Evolutionary conservation across 2,329 filamentous ascomycete species (phyloP), one percentile per base, ranked within the genome.

Genomic region (Penicillium sp.): DNA sequence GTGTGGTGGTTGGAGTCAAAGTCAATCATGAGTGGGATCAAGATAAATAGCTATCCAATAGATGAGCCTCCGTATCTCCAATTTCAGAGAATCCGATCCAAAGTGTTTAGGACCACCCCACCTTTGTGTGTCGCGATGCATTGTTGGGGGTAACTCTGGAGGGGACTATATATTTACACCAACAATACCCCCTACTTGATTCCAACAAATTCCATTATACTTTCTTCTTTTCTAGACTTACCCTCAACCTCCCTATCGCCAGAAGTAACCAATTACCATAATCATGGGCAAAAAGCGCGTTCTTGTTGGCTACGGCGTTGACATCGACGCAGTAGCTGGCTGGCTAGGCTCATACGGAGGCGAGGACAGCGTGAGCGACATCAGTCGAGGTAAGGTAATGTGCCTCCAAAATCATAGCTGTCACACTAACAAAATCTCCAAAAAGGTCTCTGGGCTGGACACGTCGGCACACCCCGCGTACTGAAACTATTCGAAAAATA

Each of bases 401-500:
- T n/a, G 1, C 7, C 15, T 11, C 13, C 5, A 8, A 52, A 4
- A 29, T 29, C 27, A 36, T 27, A 3, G 1, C 25, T 4, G 1
- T 45, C 43, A 38, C n/a, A 39, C 54, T 23, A 19, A 15, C 4
- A 40, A 21, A 36, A 6, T 11, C 2, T 0, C 0, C 10, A 7
- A n/a, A 13, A 27, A 44, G 81, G 82, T 53, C 71, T 88, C 27
- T 92, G 85, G 66, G 89, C 88, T 1, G 88, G 88, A 25, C 88
- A 86, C 0, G 76, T 87, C 36, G 87, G 87, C 27, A 84, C 83
- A 0, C 79, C 81, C 13, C 83, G 88, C 2, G 76, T 91, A 1
- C 78, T 92, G 34, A 90, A 87, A 67, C 72, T 92, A 4, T 88
- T 90, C 65, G 81, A 85, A 25, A 89, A 89, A 67, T 88, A 90